These are phyloP conservation scores for Hypoxylon sp. DNA, from an alignment of 2,329 filamentous ascomycete genomes.

Conservation along the genomic window DNA sequence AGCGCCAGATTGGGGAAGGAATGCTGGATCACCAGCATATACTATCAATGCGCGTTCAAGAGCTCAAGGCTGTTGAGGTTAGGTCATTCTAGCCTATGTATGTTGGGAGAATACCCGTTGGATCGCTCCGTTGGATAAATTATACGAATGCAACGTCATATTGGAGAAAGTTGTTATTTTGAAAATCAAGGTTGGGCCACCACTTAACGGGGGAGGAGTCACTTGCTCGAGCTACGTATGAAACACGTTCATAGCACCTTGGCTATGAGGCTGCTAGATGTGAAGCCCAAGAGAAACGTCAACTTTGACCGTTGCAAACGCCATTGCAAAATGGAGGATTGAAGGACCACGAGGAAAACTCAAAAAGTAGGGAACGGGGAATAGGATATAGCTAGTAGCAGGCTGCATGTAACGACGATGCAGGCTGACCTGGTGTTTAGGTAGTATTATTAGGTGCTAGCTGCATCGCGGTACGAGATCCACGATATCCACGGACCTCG, in stretches of 20 bases:
- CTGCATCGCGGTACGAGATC: conserved; percentile 27
- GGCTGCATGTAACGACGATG: conserved; percentile 16
- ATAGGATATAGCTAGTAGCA: conserved; percentile 7
- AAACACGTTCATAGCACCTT: conserved; percentile 12
- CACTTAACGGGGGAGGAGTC: conserved; percentile 7
- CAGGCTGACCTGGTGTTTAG: conserved; percentile 37
- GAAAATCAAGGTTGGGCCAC: conserved; percentile 20
- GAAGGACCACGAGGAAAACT: conserved; percentile 2
- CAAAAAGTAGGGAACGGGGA: conserved; percentile 6
- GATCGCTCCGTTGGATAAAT: conserved; percentile 43
- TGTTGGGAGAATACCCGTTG: conserved; percentile 37
- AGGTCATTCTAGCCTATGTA: conserved; percentile 44
- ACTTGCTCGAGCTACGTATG: conserved; percentile 17
- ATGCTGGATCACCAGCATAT: conserved; percentile 31
- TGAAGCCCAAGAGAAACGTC: conserved; percentile 7
- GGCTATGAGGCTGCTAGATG: conserved; percentile 11
- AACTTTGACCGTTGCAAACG: conserved; percentile 22
- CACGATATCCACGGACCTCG: conserved; percentile 17
- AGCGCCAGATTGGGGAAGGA: conserved; percentile 32
- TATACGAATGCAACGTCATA: conserved; percentile 35
- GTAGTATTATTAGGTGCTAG: conserved; percentile 32
- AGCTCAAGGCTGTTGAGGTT: conserved; percentile 20
- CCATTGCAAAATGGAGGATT: neutral
- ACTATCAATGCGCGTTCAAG: conserved; percentile 35
- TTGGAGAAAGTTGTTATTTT: conserved; percentile 28